Evolutionary conservation across 1,284 basidiomycete species (phyloP).

Genomic region (Neonothopanus nambi): DNA sequence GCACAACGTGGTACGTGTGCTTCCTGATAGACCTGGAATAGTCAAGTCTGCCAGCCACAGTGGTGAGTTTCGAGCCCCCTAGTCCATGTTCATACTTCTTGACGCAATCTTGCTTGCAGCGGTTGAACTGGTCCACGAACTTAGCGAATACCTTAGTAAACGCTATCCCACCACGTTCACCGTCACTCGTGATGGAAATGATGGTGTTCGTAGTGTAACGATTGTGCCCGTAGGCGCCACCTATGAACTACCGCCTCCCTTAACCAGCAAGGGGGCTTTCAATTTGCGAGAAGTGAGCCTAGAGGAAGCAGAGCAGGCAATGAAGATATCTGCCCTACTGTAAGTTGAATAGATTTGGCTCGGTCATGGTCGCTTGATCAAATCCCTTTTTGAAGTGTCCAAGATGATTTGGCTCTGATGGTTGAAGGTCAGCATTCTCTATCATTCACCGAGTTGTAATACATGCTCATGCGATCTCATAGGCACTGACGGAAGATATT

Average conservation of each 20-base stretch:
- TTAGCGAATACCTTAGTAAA: slow-evolving; percentile 63
- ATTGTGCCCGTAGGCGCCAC: slow-evolving; percentile 50
- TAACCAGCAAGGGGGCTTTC: slow-evolving; percentile 4
- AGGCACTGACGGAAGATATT: slow-evolving; percentile 67
- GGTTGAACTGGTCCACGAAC: slow-evolving; percentile 63
- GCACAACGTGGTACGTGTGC: slow-evolving; percentile 9
- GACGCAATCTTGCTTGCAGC: slow-evolving; percentile 35
- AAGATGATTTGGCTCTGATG: slow-evolving; percentile 80
- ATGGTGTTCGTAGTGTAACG: slow-evolving; percentile 51
- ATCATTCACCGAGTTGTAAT: background rate
- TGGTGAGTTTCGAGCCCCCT: slow-evolving; percentile 37
- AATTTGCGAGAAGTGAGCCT: slow-evolving; percentile 22
- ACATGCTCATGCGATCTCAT: slow-evolving; percentile 1
- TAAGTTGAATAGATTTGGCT: slow-evolving; percentile 32
- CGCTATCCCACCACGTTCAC: slow-evolving; percentile 63
- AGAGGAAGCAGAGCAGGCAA: slow-evolving; percentile 53
- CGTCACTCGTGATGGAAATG: slow-evolving; percentile 42
- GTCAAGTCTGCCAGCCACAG: slow-evolving; percentile 54
- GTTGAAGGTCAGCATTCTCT: slow-evolving; percentile 57
- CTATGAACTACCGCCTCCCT: slow-evolving; percentile 46
- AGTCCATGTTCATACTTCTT: background rate
- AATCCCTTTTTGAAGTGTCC: slow-evolving; percentile 37
- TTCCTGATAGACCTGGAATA: slow-evolving; percentile 44
- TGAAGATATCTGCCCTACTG: slow-evolving; percentile 59
- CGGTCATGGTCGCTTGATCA: slow-evolving; percentile 10